phyloP scores from a whole-genome alignment of 2,329 filamentous ascomycete species.

The Tolypocladium paradoxum region DNA sequence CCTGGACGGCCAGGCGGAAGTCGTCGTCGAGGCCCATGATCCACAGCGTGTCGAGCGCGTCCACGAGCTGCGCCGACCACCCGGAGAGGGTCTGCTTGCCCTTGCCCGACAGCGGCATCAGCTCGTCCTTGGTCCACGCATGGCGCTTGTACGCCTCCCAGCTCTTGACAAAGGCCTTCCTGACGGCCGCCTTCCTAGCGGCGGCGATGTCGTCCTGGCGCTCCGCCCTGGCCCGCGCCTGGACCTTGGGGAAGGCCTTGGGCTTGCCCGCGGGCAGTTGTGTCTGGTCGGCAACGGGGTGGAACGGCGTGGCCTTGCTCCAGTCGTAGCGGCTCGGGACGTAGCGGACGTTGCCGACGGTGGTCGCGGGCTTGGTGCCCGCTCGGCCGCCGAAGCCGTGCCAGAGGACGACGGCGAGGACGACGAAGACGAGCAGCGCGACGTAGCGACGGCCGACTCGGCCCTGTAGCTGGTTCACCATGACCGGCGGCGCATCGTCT shows the following conservation, averaged over 20 bases:
- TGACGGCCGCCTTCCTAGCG: slow-evolving; percentile 25
- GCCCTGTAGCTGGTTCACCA: slow-evolving; percentile 20
- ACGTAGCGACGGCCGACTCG: slow-evolving; percentile 22
- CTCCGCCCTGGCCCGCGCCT: slow-evolving; percentile 19
- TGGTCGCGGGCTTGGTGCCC: slow-evolving; percentile 7
- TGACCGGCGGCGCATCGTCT: slow-evolving; percentile 7
- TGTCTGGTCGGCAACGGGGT: slow-evolving; percentile 20
- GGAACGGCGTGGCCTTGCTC: slow-evolving; percentile 19
- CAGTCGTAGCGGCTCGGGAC: slow-evolving; percentile 28
- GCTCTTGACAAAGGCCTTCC: slow-evolving; percentile 29
- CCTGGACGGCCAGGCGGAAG: slow-evolving; percentile 38
- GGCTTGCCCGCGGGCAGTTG: slow-evolving; percentile 23
- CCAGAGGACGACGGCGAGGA: slow-evolving; percentile 17
- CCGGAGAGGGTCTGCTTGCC: slow-evolving; percentile 38
- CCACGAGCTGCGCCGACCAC: slow-evolving; percentile 49
- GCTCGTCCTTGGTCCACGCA: slow-evolving; percentile 47
- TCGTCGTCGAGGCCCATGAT: slow-evolving; percentile 49
- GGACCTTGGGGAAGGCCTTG: slow-evolving; percentile 32
- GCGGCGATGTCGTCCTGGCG: slow-evolving; percentile 24
- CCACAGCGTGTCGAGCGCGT: slow-evolving; percentile 47
- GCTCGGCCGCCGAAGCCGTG: slow-evolving; percentile 10
- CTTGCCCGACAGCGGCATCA: slow-evolving; percentile 36
- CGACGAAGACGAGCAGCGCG: slow-evolving; percentile 16
- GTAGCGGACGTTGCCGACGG: slow-evolving; percentile 9
- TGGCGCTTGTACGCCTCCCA: slow-evolving; percentile 42